Evolutionary conservation across 148 eudicot species (phyloP), one percentile per base, ranked within the genome.

Genomic region (Rheum nobile): DNA sequence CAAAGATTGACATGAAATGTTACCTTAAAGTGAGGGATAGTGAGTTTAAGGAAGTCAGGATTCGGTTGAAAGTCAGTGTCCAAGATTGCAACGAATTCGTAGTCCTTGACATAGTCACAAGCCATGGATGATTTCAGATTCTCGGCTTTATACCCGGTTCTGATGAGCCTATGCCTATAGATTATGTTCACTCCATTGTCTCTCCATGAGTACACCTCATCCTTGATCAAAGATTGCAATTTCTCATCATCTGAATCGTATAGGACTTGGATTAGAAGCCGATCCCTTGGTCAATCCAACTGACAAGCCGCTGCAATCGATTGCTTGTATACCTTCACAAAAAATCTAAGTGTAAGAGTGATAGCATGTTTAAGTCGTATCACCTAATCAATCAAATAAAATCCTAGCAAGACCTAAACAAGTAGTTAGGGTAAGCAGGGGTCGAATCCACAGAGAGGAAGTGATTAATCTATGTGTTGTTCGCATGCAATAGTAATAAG

Each of bases 11-110:
- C 10, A 57, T 57, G 65, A 57, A 28, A 57, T 9, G 74, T 43
- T 39, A 88, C 96, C 96, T 85, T 80, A 75, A 90, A 90, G 81
- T 90, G 90, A 14, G 92, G 90, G 73, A 91, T 79, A 2, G 93
- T 88, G n/a, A 61, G 80, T 77, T 78, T 78, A 16, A 90, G 89
- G 72, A 85, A 90, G 83, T 90, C 91, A 0, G 88, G 84, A n/a
- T 80, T 80, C 16, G 96, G 96, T 59, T 90, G 96, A 34, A 90
- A 90, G 86, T 90, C 96, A 71, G 96, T 88, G 75, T 90, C 96
- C 46, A 90, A 88, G 50, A 90, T 90, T 12, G 96, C 90, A 67
- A 90, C 96, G 47, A 78, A 90, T 55, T 90, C 96, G 24, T 90
- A 90, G 50, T 85, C 83, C 82, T 83, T 90, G 52, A 90, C 92